Conservation (phyloP, 2,329 filamentous ascomycete genomes). For the Penicillium psychrosexuale region DNA sequence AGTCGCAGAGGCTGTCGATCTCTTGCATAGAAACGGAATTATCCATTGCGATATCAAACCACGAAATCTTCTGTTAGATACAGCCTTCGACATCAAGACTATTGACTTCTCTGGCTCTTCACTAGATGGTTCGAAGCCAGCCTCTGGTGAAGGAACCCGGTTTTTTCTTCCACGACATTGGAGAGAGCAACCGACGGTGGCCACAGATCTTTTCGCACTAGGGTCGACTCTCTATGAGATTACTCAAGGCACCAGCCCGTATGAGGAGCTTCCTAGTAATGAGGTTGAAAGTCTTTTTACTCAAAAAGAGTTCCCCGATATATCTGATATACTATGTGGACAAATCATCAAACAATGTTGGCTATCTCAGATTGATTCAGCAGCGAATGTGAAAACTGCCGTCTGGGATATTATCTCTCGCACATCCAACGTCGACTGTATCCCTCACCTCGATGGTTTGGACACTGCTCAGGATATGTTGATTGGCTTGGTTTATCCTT, state of each 20-base stretch:
- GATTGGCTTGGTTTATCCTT: too few relatives aligned
- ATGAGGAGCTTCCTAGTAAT: slow-evolving; percentile 8
- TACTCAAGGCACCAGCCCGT: slow-evolving; percentile 1
- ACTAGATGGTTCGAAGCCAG: slow-evolving; percentile 11
- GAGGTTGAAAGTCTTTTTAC: too few relatives aligned
- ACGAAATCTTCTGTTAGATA: slow-evolving; percentile 40
- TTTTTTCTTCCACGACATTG: slow-evolving; percentile 21
- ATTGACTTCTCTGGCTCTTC: slow-evolving; percentile 28
- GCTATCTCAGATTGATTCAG: background rate
- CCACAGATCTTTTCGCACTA: slow-evolving; percentile 18
- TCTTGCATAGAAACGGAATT: slow-evolving; percentile 23
- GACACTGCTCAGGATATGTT: too few relatives aligned
- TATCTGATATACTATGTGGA: too few relatives aligned
- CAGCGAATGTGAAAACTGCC: slow-evolving; percentile 12
- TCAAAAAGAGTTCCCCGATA: too few relatives aligned
- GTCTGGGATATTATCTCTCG: too few relatives aligned
- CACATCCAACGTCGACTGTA: too few relatives aligned
- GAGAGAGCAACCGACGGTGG: slow-evolving; percentile 18
- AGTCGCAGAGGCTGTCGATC: too few relatives aligned
- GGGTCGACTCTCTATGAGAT: too few relatives aligned
- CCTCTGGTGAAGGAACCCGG: slow-evolving; percentile 6
- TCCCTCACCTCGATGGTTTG: too few relatives aligned
- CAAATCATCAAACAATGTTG: too few relatives aligned
- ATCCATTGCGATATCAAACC: slow-evolving; percentile 44
- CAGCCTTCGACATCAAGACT: slow-evolving; percentile 35